Evolutionary conservation across 1,139 yeast genomes (phyloP), one percentile per base, ranked within the genome.

Genomic region (Saccharomyces hybrid): DNA sequence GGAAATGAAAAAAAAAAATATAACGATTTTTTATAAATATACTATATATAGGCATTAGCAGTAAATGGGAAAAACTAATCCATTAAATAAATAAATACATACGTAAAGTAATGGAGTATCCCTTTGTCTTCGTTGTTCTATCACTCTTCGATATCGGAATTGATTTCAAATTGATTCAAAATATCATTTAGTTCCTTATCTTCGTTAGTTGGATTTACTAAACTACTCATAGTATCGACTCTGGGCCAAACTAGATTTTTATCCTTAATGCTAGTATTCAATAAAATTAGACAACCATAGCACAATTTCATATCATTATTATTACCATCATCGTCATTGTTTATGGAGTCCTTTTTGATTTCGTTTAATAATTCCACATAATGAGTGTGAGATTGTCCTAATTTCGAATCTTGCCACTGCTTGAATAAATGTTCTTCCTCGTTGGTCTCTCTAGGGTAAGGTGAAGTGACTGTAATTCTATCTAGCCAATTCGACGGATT

Each of bases 221-320:
- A 16, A 38, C 44, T 38, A 16, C 13, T 8, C 44, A 38, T 38
- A 13, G 44, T 16, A 19, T 16, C 8, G 11, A 38, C 25, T 1
- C 72, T 66, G 2, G 89, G 88, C 90, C 91, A 85, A 1, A 67
- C 60, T 19, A 82, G 67, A 1, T 73, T 73, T n/a, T 71, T 68
- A 3, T 73, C 69, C 2, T 73, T 72, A 3, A 78, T 76, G 1
- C 80, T 78, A 16, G 44, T 38, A 9, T 73, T 73, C 54, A 86
- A 67, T 29, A 83, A 79, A 1, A 86, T 84, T 49, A 83, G 77
- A 66, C 97, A 88, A 0, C 96, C 96, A 65, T 88, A 88, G 64
- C 97, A 88, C 13, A 86, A 64, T 27, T 73, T 67, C 1, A 75
- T 60, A 2, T 61, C 57, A 2, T 55, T 41, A 5, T 63, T 64